phyloP scores from a whole-genome alignment of 2,329 filamentous ascomycete species.

The Colletotrichum coccodes region DNA sequence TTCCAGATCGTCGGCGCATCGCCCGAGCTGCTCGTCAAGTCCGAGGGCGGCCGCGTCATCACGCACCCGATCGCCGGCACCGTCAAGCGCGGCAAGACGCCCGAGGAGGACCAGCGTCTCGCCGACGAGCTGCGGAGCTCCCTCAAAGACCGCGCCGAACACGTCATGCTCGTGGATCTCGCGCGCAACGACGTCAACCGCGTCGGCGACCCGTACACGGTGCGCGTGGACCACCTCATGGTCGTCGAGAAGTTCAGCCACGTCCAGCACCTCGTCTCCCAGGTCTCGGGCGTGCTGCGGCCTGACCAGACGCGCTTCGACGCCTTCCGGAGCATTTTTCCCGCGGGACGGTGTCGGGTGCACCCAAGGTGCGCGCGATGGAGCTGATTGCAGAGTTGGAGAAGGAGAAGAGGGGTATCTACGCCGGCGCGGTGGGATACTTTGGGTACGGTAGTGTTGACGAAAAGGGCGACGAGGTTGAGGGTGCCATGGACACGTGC shows the following conservation, averaged over 20 bases:
- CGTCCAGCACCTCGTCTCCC: conserved; percentile 95
- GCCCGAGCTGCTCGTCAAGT: conserved; percentile 93
- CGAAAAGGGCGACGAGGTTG: conserved; percentile 67
- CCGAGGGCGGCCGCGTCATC: conserved; percentile 86
- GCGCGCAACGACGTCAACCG: conserved; percentile 97
- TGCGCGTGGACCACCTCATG: conserved; percentile 93
- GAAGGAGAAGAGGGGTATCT: conserved; percentile 91
- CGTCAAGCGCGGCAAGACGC: conserved; percentile 83
- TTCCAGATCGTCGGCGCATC: conserved; percentile 97
- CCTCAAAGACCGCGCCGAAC: conserved; percentile 91
- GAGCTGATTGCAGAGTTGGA: conserved; percentile 96
- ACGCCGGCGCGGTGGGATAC: conserved; percentile 96
- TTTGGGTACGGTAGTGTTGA: conserved; percentile 87
- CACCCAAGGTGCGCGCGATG: conserved; percentile 97
- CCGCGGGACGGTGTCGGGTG: conserved; percentile 95
- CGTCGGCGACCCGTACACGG: conserved; percentile 89
- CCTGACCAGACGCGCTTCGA: conserved; percentile 90
- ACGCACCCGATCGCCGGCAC: conserved; percentile 98
- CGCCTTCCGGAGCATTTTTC: conserved; percentile 96
- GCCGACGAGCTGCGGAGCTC: conserved; percentile 81
- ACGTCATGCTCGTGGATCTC: conserved; percentile 97
- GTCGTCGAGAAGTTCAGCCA: conserved; percentile 94
- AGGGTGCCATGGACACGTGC: conserved; percentile 92
- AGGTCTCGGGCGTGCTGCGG: conserved; percentile 91
- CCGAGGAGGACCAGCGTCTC: conserved; percentile 83